phyloP scores from a whole-genome alignment of 2,329 filamentous ascomycete species.

The Ramichloridium luteum region DNA sequence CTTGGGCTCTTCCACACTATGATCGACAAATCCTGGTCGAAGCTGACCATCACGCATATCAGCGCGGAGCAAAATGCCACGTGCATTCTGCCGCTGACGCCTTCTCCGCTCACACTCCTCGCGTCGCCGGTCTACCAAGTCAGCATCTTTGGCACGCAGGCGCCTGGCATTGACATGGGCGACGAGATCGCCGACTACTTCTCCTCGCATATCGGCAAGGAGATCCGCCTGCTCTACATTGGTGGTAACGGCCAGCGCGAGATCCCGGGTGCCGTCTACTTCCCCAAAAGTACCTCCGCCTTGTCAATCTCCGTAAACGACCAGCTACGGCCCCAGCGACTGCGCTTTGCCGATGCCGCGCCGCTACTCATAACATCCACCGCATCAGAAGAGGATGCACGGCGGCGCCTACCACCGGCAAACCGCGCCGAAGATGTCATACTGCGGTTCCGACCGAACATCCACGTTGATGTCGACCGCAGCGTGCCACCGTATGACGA shows the following conservation, averaged over 20 bases:
- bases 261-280: slow-evolving; percentile 23
- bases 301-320: slow-evolving; percentile 23
- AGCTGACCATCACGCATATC: slow-evolving; percentile 24
- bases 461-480: slow-evolving; percentile 22
- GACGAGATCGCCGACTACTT: slow-evolving; percentile 21
- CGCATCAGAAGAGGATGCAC: slow-evolving; percentile 24
- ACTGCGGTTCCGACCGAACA: slow-evolving; percentile 23
- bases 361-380: slow-evolving; percentile 23
- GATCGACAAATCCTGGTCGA: slow-evolving; percentile 24
- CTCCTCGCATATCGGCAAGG: slow-evolving; percentile 17
- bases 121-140: slow-evolving; percentile 19
- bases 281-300: slow-evolving; percentile 21
- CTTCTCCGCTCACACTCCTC: slow-evolving; percentile 22
- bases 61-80: slow-evolving; percentile 18
- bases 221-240: slow-evolving; percentile 21
- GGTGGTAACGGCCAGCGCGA: slow-evolving; percentile 24
- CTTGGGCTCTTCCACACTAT: slow-evolving; percentile 23
- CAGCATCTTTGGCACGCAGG: slow-evolving; percentile 24
- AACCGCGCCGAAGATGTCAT: slow-evolving; percentile 22
- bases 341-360: slow-evolving; percentile 24
- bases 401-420: slow-evolving; percentile 18
- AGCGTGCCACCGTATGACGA: slow-evolving; percentile 22
- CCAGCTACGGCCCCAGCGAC: slow-evolving; percentile 23
- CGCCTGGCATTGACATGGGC: slow-evolving; percentile 24
- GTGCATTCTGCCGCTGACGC: slow-evolving; percentile 20